phyloP scores from a whole-genome alignment of 1,284 basidiomycete species.

The Pisolithus thermaeus region DNA sequence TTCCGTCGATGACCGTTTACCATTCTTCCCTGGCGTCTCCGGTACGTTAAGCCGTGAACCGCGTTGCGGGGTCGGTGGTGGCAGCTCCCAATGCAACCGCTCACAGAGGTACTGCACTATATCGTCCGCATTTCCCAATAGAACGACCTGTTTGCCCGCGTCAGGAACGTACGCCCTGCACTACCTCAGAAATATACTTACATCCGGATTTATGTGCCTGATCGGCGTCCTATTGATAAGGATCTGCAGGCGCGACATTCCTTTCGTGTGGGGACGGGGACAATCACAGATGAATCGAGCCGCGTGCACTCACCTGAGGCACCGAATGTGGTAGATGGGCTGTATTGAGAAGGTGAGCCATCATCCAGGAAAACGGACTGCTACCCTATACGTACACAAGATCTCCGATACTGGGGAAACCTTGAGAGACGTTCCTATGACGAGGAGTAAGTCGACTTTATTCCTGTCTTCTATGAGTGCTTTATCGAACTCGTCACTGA shows the following conservation, averaged over 20 bases:
- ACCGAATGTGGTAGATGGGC: conserved; percentile 84
- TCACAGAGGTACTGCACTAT: conserved; percentile 74
- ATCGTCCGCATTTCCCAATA: conserved; percentile 87
- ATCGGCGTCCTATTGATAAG: conserved; percentile 96
- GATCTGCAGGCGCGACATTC: conserved; percentile 46
- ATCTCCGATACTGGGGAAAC: conserved; percentile 90
- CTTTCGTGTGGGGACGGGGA: conserved; percentile 1
- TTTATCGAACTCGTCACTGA: conserved; percentile 81
- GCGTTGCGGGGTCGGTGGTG: conserved; percentile 28
- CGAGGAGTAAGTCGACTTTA: conserved; percentile 79
- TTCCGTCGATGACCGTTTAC: conserved; percentile 22
- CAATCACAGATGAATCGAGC: neutral
- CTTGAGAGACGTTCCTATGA: conserved; percentile 92
- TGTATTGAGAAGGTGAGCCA: conserved; percentile 27
- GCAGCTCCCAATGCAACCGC: conserved; percentile 71
- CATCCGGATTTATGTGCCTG: conserved; percentile 84
- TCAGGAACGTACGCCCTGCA: neutral
- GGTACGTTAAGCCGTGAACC: conserved; percentile 10
- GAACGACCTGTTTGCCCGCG: conserved; percentile 53
- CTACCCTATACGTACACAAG: conserved; percentile 49
- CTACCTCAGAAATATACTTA: conserved; percentile 32
- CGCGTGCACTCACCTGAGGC: conserved; percentile 53
- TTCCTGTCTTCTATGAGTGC: conserved; percentile 74
- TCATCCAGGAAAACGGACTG: neutral
- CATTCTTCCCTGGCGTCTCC: conserved; percentile 6